phyloP scores from a whole-genome alignment of 352 stramenopile species.

The Globisporangium paddicum region DNA sequence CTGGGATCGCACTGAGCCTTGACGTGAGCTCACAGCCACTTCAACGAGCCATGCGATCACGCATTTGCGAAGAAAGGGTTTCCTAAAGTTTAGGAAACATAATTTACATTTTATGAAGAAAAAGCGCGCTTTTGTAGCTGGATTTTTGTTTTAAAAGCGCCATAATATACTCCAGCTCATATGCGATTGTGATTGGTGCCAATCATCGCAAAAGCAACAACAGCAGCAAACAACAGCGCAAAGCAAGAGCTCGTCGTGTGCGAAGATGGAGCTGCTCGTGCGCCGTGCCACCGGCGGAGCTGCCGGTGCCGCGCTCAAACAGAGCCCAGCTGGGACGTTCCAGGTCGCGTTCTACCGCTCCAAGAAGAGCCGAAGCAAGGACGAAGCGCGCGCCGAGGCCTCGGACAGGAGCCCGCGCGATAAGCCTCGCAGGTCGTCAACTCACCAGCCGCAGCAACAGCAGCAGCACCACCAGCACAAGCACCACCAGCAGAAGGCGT shows the following conservation, averaged over 20 bases:
- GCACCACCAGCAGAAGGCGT: background rate
- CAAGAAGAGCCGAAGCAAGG: conserved; percentile 45
- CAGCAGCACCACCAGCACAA: conserved; percentile 2
- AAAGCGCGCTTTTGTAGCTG: background rate
- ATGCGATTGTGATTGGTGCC: conserved; percentile 5
- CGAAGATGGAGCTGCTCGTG: conserved; percentile 38
- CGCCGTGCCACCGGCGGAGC: conserved; percentile 15
- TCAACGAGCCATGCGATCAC: too few relatives aligned
- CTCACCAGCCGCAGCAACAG: conserved; percentile 12
- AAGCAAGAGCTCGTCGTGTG: background rate
- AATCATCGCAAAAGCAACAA: conserved; percentile 10
- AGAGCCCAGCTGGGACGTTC: background rate
- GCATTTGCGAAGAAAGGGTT: too few relatives aligned
- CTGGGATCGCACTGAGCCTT: too few relatives aligned
- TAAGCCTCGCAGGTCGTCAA: conserved; percentile 16
- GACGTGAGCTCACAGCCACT: too few relatives aligned
- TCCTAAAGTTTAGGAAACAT: too few relatives aligned
- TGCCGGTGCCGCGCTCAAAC: conserved; percentile 11
- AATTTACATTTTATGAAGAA: background rate
- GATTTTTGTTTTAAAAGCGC: background rate
- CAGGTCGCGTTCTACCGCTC: conserved; percentile 44
- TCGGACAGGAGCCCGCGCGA: background rate
- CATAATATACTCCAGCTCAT: background rate
- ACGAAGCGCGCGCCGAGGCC: conserved; percentile 13
- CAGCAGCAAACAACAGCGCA: conserved; percentile 1